Percentiles rank a stretch among this genome's conserved stretches.
phyloP scores from a whole-genome alignment of 345 rosid genomes.

The Populus alba region DNA sequence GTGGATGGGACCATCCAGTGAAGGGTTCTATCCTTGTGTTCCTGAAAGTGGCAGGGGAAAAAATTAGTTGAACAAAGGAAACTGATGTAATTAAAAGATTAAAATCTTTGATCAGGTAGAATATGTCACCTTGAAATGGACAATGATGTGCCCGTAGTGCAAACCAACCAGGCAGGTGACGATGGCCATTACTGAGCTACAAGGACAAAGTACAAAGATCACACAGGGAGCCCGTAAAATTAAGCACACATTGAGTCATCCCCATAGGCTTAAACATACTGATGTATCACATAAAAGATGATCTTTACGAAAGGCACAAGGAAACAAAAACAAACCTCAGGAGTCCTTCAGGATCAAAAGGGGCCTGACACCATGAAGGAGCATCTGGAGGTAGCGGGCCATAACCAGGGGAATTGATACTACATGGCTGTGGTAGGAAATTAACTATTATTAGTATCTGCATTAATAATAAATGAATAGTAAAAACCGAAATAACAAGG shows the following conservation, averaged over 20 bases:
- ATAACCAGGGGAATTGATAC: slow-evolving; percentile 61
- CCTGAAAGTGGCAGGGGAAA: slow-evolving; percentile 37
- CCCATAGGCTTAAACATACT: not conserved
- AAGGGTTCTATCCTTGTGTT: slow-evolving; percentile 50
- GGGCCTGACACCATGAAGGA: slow-evolving; percentile 95
- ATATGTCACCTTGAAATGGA: slow-evolving; percentile 68
- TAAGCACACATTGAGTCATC: not conserved
- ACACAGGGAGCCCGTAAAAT: slow-evolving; percentile 1
- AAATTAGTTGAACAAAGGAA: not conserved
- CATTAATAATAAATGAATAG: not conserved
- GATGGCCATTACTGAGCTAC: slow-evolving; percentile 77
- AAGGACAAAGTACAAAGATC: slow-evolving; percentile 23
- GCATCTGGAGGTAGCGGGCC: slow-evolving; percentile 75
- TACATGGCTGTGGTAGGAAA: slow-evolving; percentile 54
- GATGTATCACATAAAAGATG: not conserved
- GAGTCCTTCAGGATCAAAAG: slow-evolving; percentile 92
- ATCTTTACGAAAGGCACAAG: not conserved
- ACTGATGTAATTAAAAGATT: not conserved
- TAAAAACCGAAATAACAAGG: not conserved
- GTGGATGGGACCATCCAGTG: slow-evolving; percentile 59
- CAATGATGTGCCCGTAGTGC: slow-evolving; percentile 75
- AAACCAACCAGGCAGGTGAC: slow-evolving; percentile 81
- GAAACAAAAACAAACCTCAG: slow-evolving; percentile 49
- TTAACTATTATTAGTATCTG: slow-evolving; percentile 5
- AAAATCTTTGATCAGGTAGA: not conserved